Evolutionary conservation across 2,329 filamentous ascomycete species (phyloP).

Genomic region (Claviceps spartinae): DNA sequence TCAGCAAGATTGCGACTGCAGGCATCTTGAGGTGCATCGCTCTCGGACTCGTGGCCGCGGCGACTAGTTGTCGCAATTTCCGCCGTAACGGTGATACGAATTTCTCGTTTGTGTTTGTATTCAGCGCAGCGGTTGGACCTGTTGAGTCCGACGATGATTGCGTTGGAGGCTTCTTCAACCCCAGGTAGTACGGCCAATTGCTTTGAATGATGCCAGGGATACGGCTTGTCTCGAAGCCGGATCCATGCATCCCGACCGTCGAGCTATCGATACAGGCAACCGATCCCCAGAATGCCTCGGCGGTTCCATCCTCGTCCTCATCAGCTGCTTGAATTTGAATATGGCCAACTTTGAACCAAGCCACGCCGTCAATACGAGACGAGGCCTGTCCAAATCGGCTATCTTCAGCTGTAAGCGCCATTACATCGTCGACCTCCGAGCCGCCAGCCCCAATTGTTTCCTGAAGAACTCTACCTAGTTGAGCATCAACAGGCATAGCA

Average conservation of each 20-base stretch:
- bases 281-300: constrained; percentile 68
- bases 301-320: constrained; percentile 43
- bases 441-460: constrained; percentile 49
- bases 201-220: constrained; percentile 64
- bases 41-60: constrained; percentile 75
- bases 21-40: constrained; percentile 81
- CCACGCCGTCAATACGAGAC: constrained; percentile 46
- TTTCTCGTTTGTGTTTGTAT: constrained; percentile 30
- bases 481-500: constrained; percentile 77
- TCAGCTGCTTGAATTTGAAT: constrained; percentile 44
- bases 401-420: constrained; percentile 34
- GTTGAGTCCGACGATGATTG: constrained; percentile 26
- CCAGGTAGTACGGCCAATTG: constrained; percentile 83
- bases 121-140: constrained; percentile 26
- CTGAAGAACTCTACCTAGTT: constrained; percentile 68
- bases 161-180: constrained; percentile 50
- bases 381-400: constrained; percentile 13
- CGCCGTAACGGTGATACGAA: constrained; percentile 50
- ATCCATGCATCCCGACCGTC: constrained; percentile 80
- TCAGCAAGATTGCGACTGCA: constrained; percentile 73
- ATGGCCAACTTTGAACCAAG: constrained; percentile 86
- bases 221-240: constrained; percentile 71
- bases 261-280: constrained; percentile 76
- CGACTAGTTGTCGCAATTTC: constrained; percentile 69
- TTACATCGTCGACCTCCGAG: constrained; percentile 58